Base-by-base conservation (phyloP, 495 filamentous ascomycete genomes). In the Symbiotaphrina buchneri region DNA sequence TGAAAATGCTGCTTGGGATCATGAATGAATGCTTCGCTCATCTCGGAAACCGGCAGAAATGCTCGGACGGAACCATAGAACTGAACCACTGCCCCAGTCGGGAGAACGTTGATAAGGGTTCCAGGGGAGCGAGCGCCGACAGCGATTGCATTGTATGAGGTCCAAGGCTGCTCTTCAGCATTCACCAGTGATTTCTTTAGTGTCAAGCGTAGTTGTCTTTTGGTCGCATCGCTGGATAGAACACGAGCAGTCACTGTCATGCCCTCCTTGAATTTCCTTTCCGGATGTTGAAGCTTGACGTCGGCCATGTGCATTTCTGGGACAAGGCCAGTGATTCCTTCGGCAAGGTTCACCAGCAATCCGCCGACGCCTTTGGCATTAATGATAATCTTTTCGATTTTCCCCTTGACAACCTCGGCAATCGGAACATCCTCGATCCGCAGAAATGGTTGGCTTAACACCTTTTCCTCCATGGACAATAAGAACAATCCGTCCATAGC, bases 11-110 rank as follows among this genome's bases (percentile, higher is more conserved):
- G 67, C 26, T 61, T 66, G 5, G 84, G 81, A 43, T 93, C 76
- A 41, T 75, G 65, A 40, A 97, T 93, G 48, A 71, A 94, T 10
- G 83, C 78, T 45, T 94, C 90, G 47, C 84, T 93, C 90, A 97
- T 95, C 46, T 97, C 85, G 2, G 77, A 75, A 2, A 90, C 69
- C 1, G 87, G 85, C 33, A 97, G 62, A 52, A 85, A 95, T 7
- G 70, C 90, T 28, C 67, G 64, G 23, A 94, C 53, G 6, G 58
- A 49, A 15, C 82, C 80, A 43, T 84, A 95, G 56, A 94, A 97
- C 41, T 93, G 83, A 30, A 95, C 77, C 14, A 90, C 66, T 8
- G 85, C 87, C 35, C 87, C 90, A 39, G 67, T 65, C 14, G 60
- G 45, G 27, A 82, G 53, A 8, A 95, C 48, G 27, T 70, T 87